phyloP scores from a whole-genome alignment of 345 rosid genomes.

The Gossypium rotundifolium region DNA sequence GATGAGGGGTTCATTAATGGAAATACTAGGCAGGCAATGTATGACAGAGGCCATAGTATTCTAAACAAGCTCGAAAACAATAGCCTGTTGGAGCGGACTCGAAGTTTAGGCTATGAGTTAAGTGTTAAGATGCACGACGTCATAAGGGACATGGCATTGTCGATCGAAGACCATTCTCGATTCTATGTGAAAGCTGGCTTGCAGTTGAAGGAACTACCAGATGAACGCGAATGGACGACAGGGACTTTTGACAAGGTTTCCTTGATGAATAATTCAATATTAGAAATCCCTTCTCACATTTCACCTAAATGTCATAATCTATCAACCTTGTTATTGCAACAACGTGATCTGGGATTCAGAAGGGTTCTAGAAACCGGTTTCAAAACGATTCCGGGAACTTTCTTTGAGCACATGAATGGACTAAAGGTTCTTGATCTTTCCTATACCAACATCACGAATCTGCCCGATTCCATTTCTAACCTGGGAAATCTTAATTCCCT shows the following conservation, averaged over 20 bases:
- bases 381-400: neutral
- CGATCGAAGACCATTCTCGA: neutral
- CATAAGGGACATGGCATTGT: conserved; percentile 1
- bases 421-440: conserved; percentile 24
- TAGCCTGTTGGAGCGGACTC: neutral
- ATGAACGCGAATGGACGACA: neutral
- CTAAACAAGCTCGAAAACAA: neutral
- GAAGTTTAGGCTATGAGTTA: too few species aligned
- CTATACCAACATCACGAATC: accelerated
- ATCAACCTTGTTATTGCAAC: neutral
- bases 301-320: neutral
- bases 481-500: neutral
- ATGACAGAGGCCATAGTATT: neutral
- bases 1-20: neutral
- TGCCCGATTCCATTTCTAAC: conserved; percentile 9
- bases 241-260: neutral
- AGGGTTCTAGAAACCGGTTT: too few species aligned
- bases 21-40: neutral
- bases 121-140: conserved; percentile 4
- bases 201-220: conserved; percentile 6
- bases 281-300: neutral
- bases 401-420: conserved; percentile 2
- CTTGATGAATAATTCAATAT: neutral
- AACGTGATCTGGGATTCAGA: too few species aligned
- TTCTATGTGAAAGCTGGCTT: conserved; percentile 13